Conservation (phyloP, 2,329 filamentous ascomycete species). For the Lasiodiplodia sp. region DNA sequence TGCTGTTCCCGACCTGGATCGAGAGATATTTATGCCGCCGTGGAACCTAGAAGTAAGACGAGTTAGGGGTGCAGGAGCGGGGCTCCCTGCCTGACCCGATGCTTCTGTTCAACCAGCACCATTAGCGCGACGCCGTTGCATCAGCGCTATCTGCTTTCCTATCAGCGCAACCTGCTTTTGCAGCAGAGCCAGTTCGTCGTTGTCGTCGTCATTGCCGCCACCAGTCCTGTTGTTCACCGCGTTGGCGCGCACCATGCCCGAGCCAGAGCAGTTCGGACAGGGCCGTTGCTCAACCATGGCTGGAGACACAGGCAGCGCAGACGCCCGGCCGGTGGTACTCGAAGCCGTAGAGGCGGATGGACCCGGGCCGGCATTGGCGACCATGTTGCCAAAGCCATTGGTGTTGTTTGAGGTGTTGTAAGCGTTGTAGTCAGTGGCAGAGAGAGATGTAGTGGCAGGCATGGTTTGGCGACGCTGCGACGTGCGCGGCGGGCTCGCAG, state of each 20-base stretch:
- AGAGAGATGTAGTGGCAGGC: conserved; percentile 16
- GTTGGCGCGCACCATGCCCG: conserved; percentile 24
- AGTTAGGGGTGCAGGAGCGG: not conserved
- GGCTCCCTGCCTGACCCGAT: not conserved
- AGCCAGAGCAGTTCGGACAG: conserved; percentile 24
- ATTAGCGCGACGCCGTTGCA: conserved; percentile 29
- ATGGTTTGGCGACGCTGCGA: conserved; percentile 22
- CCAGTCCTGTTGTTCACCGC: conserved; percentile 18
- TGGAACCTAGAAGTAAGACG: not conserved
- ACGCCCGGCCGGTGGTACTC: conserved; percentile 24
- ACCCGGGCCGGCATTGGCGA: conserved; percentile 2
- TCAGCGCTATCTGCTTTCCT: conserved; percentile 31
- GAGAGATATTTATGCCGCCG: not conserved
- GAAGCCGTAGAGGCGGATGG: conserved; percentile 22
- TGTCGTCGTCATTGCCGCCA: conserved; percentile 17
- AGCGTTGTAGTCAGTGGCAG: conserved; percentile 15
- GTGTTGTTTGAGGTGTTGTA: conserved; percentile 24
- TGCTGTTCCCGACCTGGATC: not conserved
- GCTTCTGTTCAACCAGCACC: conserved; percentile 25
- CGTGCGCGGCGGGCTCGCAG: conserved; percentile 24
- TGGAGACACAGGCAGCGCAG: conserved; percentile 20
- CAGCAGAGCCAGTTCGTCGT: conserved; percentile 30
- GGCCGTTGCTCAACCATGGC: conserved; percentile 23
- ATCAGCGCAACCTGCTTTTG: conserved; percentile 31
- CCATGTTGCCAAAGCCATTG: conserved; percentile 24